A percentile compares a stretch with the other conserved stretches of the same genome.
These are phyloP conservation scores for Fusarium sp. DNA, from an alignment of 2,329 filamentous ascomycete genomes.

Conservation along the genomic window DNA sequence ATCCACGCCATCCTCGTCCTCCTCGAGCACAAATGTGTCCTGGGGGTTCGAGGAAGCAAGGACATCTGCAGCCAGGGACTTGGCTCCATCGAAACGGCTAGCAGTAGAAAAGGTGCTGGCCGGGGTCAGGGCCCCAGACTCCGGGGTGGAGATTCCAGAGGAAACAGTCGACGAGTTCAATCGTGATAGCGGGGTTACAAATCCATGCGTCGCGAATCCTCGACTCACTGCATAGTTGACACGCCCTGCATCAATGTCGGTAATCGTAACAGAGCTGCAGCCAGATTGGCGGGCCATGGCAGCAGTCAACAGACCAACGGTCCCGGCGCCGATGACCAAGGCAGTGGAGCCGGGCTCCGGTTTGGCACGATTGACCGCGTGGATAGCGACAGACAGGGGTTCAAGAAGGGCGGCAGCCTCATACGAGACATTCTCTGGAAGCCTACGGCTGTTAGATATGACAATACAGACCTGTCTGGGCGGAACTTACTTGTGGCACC, in stretches of 20 bases:
- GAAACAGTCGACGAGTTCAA: slow-evolving; percentile 62
- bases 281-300: slow-evolving; percentile 75
- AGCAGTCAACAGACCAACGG: slow-evolving; percentile 74
- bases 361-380: slow-evolving; percentile 71
- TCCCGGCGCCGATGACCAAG: slow-evolving; percentile 76
- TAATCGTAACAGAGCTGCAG: slow-evolving; percentile 72
- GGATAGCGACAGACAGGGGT: slow-evolving; percentile 74
- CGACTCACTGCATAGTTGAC: slow-evolving; percentile 72
- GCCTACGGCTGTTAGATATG: slow-evolving; percentile 54
- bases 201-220: slow-evolving; percentile 74
- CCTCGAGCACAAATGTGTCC: slow-evolving; percentile 57
- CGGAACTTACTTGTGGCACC: slow-evolving; percentile 72
- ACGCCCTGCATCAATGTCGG: slow-evolving; percentile 73
- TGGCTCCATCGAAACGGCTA: slow-evolving; percentile 67
- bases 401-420: slow-evolving; percentile 74
- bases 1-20: slow-evolving; percentile 79
- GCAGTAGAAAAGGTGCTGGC: slow-evolving; percentile 63
- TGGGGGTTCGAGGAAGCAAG: slow-evolving; percentile 57
- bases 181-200: slow-evolving; percentile 64
- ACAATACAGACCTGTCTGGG: not conserved
- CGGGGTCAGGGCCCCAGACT: slow-evolving; percentile 58
- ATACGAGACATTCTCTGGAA: slow-evolving; percentile 73
- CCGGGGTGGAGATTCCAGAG: slow-evolving; percentile 66
- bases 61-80: slow-evolving; percentile 65
- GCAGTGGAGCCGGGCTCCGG: slow-evolving; percentile 69